Evolutionary conservation across 805 yeast species (phyloP).

Genomic region (Teunomyces lycoperdinae): DNA sequence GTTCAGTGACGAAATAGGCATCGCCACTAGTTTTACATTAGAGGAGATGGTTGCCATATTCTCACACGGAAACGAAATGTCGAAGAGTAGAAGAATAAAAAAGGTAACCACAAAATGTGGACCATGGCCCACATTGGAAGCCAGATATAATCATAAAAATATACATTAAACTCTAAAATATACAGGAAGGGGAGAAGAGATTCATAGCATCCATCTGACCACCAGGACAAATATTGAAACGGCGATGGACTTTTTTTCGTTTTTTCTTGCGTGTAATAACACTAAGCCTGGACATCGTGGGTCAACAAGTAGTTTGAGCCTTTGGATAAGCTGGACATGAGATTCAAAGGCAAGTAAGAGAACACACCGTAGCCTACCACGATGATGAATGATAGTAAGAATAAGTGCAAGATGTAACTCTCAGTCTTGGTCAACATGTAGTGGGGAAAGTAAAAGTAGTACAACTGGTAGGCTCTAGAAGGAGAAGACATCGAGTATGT

Average conservation of each 20-base stretch:
- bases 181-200: neutral
- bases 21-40: too few relatives aligned
- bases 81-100: too few relatives aligned
- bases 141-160: neutral
- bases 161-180: neutral
- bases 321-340: constrained; percentile 28
- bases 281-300: constrained; percentile 9
- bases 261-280: neutral
- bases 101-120: neutral
- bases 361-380: constrained; percentile 29
- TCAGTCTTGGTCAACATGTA: constrained; percentile 49
- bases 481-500: neutral
- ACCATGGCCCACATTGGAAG: neutral
- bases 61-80: too few relatives aligned
- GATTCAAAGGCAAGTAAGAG: constrained; percentile 23
- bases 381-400: constrained; percentile 20
- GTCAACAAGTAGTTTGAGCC: constrained; percentile 38
- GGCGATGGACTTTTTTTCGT: neutral
- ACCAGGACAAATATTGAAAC: neutral
- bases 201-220: neutral
- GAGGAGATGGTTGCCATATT: too few relatives aligned
- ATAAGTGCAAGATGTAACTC: constrained; percentile 21
- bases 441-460: constrained; percentile 47
- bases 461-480: constrained; percentile 15
- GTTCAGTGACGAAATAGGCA: too few relatives aligned